Base-by-base conservation (phyloP, 257 asterid species). In the Handroanthus guayacan region DNA sequence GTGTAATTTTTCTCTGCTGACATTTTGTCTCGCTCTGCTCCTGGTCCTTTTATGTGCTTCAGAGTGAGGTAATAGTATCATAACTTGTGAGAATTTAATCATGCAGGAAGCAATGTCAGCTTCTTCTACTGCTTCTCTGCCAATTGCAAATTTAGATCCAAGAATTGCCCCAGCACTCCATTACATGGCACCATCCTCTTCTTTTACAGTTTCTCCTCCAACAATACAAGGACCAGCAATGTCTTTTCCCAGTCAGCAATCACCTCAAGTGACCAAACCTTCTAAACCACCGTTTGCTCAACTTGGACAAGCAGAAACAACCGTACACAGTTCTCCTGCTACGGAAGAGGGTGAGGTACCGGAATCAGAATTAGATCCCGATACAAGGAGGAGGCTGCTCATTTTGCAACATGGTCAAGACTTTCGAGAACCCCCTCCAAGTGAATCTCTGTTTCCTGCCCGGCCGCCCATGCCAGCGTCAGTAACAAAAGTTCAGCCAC, bases 321-420 rank as follows among this genome's bases (percentile, higher is more conserved):
- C 75, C 69, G 73, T 88, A 84, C 95, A 79, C 52, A 82, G 86
- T 77, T 91, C 99, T 81, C 97, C 98, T 71, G 98, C 97, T 76
- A 87, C 91, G 81, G 99, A 95, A 90, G 99, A 95, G 82, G 99
- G 99, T 43, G 99, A 95, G 86, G 96, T 95, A 38, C 97, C 97
- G 12, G 99, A 95, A 82, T 95, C 97, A 81, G 99, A 95, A 87
- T 75, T 95, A 78, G 98, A 95, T 89, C 99, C 97, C 16, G 99
- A 95, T 80, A 95, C 97, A 45, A 95, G 99, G 87, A 89, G 99
- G 87, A 90, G 99, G 76, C 85, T 95, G 75, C 90, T 95, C 65
- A 95, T 95, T 81, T 88, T 91, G 88, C 99, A 95, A 78, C 99
- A 95, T 72, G 99, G 99, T 75, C 96, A 85, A 82, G 99, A 95